A percentile compares a stretch with the other conserved stretches of the same genome.
Evolutionary conservation across 441 rosid genomes (phyloP).

Genomic region (Eruca vesicaria): DNA sequence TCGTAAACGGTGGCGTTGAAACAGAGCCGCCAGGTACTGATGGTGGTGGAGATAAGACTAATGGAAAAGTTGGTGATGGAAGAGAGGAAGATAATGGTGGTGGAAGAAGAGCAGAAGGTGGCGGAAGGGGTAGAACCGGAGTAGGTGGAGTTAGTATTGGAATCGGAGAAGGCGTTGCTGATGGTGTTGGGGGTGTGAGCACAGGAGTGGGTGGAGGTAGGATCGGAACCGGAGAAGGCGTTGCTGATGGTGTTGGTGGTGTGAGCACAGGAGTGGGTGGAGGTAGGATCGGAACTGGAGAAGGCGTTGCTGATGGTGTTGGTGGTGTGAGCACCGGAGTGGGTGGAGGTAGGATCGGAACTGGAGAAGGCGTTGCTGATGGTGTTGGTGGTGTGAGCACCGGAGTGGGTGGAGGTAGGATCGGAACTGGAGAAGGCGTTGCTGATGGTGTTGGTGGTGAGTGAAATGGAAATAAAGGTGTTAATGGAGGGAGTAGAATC

Average conservation of each 20-base stretch:
- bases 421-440: conserved; percentile 18
- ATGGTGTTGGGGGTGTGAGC: conserved; percentile 11
- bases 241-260: conserved; percentile 10
- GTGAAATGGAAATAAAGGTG: conserved; percentile 11
- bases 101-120: conserved; percentile 25
- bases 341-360: conserved; percentile 17
- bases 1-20: conserved; percentile 20
- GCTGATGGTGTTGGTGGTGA: conserved; percentile 25
- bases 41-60: conserved; percentile 32
- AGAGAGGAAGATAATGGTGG: conserved; percentile 31
- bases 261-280: too few relatives aligned
- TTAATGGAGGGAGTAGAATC: conserved; percentile 21
- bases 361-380: conserved; percentile 2
- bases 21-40: conserved; percentile 7
- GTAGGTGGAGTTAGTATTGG: conserved; percentile 12
- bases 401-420: conserved; percentile 15
- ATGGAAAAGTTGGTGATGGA: conserved; percentile 26
- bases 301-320: conserved; percentile 8
- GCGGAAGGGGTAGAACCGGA: conserved; percentile 26
- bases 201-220: too few relatives aligned
- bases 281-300: conserved; percentile 9
- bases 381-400: neutral
- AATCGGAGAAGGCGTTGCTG: conserved; percentile 7
- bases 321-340: neutral
- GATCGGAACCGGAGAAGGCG: conserved; percentile 11